Conservation (phyloP, 2,329 filamentous ascomycete genomes). For the Colletotrichum costaricense region DNA sequence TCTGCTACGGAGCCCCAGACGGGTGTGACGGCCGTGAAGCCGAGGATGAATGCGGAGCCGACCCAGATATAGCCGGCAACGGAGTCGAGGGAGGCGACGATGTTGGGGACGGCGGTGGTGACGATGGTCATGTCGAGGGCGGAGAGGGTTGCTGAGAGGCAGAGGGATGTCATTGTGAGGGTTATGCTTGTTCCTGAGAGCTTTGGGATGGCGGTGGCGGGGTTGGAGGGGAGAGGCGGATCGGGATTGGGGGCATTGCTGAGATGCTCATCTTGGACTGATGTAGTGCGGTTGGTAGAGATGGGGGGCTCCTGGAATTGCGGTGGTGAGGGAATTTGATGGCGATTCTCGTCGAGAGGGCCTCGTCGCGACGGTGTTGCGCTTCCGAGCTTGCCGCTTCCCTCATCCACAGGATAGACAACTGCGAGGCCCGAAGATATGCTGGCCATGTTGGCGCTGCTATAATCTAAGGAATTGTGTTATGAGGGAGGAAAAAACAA, state of each 20-base stretch:
- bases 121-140: slow-evolving; percentile 62
- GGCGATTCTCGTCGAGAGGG: background rate
- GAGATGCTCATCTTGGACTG: background rate
- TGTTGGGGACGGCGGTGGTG: slow-evolving; percentile 61
- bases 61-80: slow-evolving; percentile 56
- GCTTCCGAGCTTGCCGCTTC: background rate
- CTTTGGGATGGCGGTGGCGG: background rate
- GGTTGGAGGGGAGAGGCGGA: background rate
- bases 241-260: background rate
- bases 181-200: slow-evolving; percentile 28
- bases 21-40: slow-evolving; percentile 49
- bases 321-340: background rate
- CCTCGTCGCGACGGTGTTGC: background rate
- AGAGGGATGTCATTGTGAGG: slow-evolving; percentile 50
- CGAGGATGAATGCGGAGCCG: slow-evolving; percentile 59
- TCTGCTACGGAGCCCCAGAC: slow-evolving; percentile 55
- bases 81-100: slow-evolving; percentile 51
- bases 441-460: background rate
- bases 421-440: background rate
- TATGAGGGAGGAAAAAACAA: background rate
- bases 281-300: background rate
- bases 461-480: background rate
- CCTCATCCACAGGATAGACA: background rate
- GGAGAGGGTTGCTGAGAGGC: slow-evolving; percentile 51
- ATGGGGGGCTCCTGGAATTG: too few species aligned